phyloP scores from a whole-genome alignment of 2,329 filamentous ascomycete species.

The Aureobasidium sp. region DNA sequence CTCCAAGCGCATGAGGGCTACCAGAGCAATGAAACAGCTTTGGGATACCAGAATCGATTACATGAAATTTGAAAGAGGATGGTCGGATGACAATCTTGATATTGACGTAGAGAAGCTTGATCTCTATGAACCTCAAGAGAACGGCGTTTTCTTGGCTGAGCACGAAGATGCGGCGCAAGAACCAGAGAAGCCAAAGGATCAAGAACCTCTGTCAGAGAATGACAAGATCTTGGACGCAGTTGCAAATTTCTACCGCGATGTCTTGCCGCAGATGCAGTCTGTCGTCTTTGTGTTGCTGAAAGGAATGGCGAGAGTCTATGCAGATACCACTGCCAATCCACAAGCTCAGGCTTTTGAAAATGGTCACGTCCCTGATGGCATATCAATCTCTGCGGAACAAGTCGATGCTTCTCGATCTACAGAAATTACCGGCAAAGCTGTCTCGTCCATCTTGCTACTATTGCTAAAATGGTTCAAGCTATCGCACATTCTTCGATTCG shows the following conservation, averaged over 20 bases:
- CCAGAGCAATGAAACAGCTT: slow-evolving; percentile 88
- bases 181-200: not conserved
- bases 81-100: slow-evolving; percentile 63
- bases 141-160: not conserved
- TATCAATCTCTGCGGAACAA: slow-evolving; percentile 65
- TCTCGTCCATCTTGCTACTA: slow-evolving; percentile 89
- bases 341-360: slow-evolving; percentile 40
- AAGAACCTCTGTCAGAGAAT: slow-evolving; percentile 4
- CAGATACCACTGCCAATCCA: slow-evolving; percentile 24
- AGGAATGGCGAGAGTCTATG: slow-evolving; percentile 73
- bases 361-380: slow-evolving; percentile 29
- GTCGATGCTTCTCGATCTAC: slow-evolving; percentile 82
- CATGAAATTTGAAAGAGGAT: slow-evolving; percentile 92
- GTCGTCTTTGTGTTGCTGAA: slow-evolving; percentile 94
- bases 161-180: not conserved
- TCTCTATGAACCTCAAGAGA: slow-evolving; percentile 2
- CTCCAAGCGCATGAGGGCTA: slow-evolving; percentile 90
- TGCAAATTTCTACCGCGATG: slow-evolving; percentile 61
- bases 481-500: slow-evolving; percentile 94
- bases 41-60: slow-evolving; percentile 96
- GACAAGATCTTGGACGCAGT: slow-evolving; percentile 8
- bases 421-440: slow-evolving; percentile 91
- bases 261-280: slow-evolving; percentile 89
- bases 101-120: slow-evolving; percentile 34
- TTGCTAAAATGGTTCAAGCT: slow-evolving; percentile 97